Base-by-base conservation (phyloP, 2,329 filamentous ascomycete genomes). In the Fusarium sp. region DNA sequence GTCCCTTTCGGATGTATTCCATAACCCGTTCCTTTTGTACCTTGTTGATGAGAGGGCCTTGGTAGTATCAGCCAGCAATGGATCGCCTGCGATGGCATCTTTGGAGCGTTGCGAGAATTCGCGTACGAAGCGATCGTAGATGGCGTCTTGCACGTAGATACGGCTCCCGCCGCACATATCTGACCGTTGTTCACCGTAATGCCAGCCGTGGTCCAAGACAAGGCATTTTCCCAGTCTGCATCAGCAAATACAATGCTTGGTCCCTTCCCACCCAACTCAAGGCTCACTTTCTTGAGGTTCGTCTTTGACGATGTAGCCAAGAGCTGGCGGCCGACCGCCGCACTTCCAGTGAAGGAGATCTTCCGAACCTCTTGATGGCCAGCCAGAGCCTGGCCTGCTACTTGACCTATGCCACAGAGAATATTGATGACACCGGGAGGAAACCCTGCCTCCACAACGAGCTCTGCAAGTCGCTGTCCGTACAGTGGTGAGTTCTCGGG, bases 221-320 rank as follows among this genome's bases (percentile, higher is more conserved):
- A 90, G 2, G 90, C 89, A 74, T 91, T 88, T 18, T 91, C 89
- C 43, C 91, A 77, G 68, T 92, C 88, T 1, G 89, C 89, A 75
- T 92, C 90, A 1, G 87, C 85, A 64, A 92, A 92, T 11, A 92
- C 85, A 4, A 92, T 78, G 4, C 89, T 82, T 0, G 90, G 89
- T 6, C 86, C 88, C 79, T 94, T 93, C 84, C 93, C 91, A 48
- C 92, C 92, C 18, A 94, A 89, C 84, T 94, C 92, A 43, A 94
- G 88, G 23, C 92, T 94, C 52, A 94, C 91, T 87, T 93, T 93
- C 89, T 94, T 94, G 76, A 94, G 83, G 87, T 94, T 94, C 76
- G 91, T 92, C 70, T 87, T 82, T 68, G 92, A 92, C 8, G 92
- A 92, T 32, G 92, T 89, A 87, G 94, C 93, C 88, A 95, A 92